phyloP scores from a whole-genome alignment of 169 alveolate species.

The Eimeria falciformis region DNA sequence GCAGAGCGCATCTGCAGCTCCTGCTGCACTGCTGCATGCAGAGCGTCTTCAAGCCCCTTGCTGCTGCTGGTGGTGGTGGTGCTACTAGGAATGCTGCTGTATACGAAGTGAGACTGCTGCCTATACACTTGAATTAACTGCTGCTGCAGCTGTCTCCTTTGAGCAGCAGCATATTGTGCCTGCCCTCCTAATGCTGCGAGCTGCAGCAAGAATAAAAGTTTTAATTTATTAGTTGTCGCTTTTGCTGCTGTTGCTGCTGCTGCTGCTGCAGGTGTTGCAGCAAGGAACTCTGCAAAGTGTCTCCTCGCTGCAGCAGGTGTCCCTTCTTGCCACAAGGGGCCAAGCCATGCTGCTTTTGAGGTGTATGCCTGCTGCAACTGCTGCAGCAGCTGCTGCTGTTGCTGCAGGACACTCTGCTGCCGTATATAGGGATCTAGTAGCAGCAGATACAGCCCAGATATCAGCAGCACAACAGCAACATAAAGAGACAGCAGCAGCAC shows the following conservation, averaged over 20 bases:
- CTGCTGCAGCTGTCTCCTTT: conserved; percentile 41
- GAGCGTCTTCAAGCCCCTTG: neutral
- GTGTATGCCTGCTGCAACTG: conserved; percentile 42
- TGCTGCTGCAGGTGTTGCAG: conserved; percentile 38
- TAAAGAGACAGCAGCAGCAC: conserved; percentile 6
- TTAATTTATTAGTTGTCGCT: neutral
- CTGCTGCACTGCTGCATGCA: neutral
- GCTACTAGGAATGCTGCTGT: conserved; percentile 23
- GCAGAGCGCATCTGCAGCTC: neutral
- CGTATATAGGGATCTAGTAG: neutral
- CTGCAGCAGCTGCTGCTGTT: conserved; percentile 62
- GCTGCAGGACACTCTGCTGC: neutral
- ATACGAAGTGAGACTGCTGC: conserved; percentile 28
- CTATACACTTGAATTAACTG: neutral
- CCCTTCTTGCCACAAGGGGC: conserved; percentile 14
- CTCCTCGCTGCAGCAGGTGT: neutral
- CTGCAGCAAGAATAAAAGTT: conserved; percentile 34
- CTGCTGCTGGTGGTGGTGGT: conserved; percentile 22
- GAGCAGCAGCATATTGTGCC: conserved; percentile 44
- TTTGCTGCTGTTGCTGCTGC: neutral
- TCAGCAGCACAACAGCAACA: conserved; percentile 26
- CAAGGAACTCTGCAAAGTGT: conserved; percentile 10
- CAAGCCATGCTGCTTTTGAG: neutral
- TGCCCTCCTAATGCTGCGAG: conserved; percentile 3
- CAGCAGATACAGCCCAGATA: neutral